These are phyloP conservation scores for Leishmania mexicana DNA, from an alignment of 208 protist genomes.

Conservation along the genomic window DNA sequence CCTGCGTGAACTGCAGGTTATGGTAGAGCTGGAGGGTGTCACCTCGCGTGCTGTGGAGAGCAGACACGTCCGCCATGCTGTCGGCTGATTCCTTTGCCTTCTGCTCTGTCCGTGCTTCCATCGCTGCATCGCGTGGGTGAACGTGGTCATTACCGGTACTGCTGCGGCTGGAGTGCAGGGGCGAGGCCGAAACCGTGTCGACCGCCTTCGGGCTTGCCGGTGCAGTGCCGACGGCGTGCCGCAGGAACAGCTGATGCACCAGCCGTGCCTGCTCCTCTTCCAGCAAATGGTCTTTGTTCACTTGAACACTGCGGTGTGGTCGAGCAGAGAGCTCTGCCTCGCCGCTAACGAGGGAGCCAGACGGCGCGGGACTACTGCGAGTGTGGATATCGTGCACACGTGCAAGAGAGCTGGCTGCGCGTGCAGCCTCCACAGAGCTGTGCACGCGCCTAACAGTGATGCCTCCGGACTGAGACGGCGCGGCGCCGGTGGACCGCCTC, in stretches of 20 bases:
- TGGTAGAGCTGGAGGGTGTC: constrained; percentile 40
- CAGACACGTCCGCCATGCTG: neutral
- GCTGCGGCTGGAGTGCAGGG: neutral
- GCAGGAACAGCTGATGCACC: constrained; percentile 22
- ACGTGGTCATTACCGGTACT: neutral
- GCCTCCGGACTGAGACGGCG: neutral
- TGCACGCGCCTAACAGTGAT: constrained; percentile 1
- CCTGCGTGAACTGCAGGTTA: constrained; percentile 54
- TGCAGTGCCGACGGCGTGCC: neutral
- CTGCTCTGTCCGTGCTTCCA: neutral
- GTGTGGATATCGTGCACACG: neutral
- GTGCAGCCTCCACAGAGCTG: constrained; percentile 3
- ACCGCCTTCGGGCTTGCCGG: neutral
- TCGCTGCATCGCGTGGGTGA: neutral
- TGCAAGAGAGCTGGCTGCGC: neutral
- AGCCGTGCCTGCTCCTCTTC: constrained; percentile 26
- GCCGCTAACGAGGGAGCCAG: neutral
- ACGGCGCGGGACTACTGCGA: neutral
- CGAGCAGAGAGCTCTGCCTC: neutral
- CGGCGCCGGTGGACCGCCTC: neutral
- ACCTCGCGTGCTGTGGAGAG: constrained; percentile 1
- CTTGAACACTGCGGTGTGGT: neutral
- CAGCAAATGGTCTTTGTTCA: neutral
- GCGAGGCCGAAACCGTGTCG: neutral
- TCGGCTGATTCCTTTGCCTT: neutral